Conservation (phyloP, 2,329 filamentous ascomycete species). For the Aspergillus transmontanensis region DNA sequence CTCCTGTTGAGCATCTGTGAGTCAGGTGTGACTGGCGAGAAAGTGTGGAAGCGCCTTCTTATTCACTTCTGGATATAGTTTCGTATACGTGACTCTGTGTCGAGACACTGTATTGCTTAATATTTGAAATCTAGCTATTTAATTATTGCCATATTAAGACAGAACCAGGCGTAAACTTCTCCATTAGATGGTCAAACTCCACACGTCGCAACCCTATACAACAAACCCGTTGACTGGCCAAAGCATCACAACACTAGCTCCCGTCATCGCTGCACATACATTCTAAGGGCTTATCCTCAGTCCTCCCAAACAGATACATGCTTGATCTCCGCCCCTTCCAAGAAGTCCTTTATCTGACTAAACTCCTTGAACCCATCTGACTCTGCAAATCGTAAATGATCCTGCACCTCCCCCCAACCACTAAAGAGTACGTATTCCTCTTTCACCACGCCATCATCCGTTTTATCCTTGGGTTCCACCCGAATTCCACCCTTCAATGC, state of each 20-base stretch:
- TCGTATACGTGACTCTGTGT: neutral
- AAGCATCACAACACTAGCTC: neutral
- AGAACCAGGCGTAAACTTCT: neutral
- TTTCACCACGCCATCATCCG: conserved; percentile 23
- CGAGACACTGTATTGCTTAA: neutral
- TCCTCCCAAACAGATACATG: conserved; percentile 18
- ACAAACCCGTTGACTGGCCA: neutral
- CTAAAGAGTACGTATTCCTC: conserved; percentile 49
- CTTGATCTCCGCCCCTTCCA: conserved; percentile 31
- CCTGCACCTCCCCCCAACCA: conserved; percentile 40
- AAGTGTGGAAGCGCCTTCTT: neutral
- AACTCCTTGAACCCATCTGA: conserved; percentile 36
- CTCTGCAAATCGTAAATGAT: conserved; percentile 38
- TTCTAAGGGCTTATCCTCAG: neutral
- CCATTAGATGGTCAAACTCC: neutral
- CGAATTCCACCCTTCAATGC: conserved; percentile 42
- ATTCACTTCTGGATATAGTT: neutral
- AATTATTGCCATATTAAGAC: accelerated
- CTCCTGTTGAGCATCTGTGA: neutral
- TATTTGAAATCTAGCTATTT: neutral
- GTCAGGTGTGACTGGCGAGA: neutral
- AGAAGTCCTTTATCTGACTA: conserved; percentile 21
- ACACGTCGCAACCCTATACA: neutral
- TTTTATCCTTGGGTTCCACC: conserved; percentile 32
- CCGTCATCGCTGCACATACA: neutral